Base-by-base conservation (phyloP, 495 filamentous ascomycete species). In the Aspergillus bertholletiae region DNA sequence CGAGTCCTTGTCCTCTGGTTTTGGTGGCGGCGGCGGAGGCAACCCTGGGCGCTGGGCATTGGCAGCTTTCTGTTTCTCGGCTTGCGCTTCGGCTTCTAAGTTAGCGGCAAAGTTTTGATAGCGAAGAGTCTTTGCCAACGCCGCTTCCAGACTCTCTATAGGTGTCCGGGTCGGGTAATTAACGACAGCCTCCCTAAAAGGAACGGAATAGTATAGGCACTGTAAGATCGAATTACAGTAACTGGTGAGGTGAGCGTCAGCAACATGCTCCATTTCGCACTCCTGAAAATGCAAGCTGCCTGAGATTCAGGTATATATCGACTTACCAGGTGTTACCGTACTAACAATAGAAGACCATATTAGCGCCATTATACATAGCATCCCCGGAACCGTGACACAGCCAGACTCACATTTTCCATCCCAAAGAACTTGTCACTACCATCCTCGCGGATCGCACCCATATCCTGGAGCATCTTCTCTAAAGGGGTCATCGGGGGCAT, bases 401-500 rank as follows among this genome's bases (percentile, higher is more conserved):
- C 44, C 20, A 37, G 18, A 71, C 89, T 79, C 78, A 97, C 92
- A 76, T 98, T 98, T 72, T 97, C 94, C 78, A 97, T 86, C 3
- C 95, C 94, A 76, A 93, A 97, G 74, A 96, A 97, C 77, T 96
- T 96, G 73, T 98, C 94, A 69, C 88, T 97, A 20, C 95, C 94
- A 76, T 98, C 92, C 34, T 75, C 74, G 55, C 91, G 82, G 54
- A 93, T 72, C 1, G 91, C 79, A 12, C 91, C 90, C 47, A 90
- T 82, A 68, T 92, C 88, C 57, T 82, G 79, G 27, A 97, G 71
- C 69, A 90, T 82, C 76, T 87, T 94, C 74, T 96, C 89, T 18
- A 97, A 68, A 12, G 92, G 88, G 5, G 88, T 93, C 51, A 86
- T 72, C 66, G 87, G 86, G 13, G 76, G 80, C 39, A 76, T 67